Base-by-base conservation (phyloP, 2,329 filamentous ascomycete genomes). In the Fusarium verticillioides region DNA sequence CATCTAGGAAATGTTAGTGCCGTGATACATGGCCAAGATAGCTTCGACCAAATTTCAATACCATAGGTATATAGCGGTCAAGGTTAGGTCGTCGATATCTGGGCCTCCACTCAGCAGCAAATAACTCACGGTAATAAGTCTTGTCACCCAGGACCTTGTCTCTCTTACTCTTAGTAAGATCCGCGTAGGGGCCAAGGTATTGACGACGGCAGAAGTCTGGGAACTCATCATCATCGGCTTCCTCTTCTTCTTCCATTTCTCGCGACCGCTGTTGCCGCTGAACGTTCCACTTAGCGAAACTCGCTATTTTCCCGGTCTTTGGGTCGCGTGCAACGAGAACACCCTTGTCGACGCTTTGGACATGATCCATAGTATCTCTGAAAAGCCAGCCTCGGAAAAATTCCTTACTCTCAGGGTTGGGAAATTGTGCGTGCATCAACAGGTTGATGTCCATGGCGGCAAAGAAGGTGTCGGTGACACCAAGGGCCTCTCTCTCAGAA, bases 391-490 rank as follows among this genome's bases (percentile, higher is more conserved):
- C 63, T 42, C 71, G 75, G 26, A 83, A 78, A 11, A 77, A 79
- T 13, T 56, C 62, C 36, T 80, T 75, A 50, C 78, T 79, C 21
- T 79, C 75, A 11, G 71, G 57, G 11, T 77, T 80, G 19, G 84
- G 83, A 60, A 84, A 84, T 67, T 85, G 82, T 4, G 81, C 81
- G 61, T 84, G 82, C 49, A 83, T 80, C 30, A 85, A 67, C 18
- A 79, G 68, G 70, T 85, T 84, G 42, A 74, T 66, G 50, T 82
- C 77, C 83, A 84, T 85, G 50, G 83, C 82, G 13, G 74, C 69
- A 21, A 85, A 69, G 67, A 84, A 83, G 59, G 83, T 79, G 44
- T 71, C 73, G 12, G 79, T 75, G 36, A 81, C 62, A 23, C 69
- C 71, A 10, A 67, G 44, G 21, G 76, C 77, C 23, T 80, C 78